A percentile compares a stretch with the other conserved stretches of the same genome.
These are phyloP conservation scores for Neurospora terricola DNA, from an alignment of 495 filamentous ascomycete genomes.

Conservation along the genomic window DNA sequence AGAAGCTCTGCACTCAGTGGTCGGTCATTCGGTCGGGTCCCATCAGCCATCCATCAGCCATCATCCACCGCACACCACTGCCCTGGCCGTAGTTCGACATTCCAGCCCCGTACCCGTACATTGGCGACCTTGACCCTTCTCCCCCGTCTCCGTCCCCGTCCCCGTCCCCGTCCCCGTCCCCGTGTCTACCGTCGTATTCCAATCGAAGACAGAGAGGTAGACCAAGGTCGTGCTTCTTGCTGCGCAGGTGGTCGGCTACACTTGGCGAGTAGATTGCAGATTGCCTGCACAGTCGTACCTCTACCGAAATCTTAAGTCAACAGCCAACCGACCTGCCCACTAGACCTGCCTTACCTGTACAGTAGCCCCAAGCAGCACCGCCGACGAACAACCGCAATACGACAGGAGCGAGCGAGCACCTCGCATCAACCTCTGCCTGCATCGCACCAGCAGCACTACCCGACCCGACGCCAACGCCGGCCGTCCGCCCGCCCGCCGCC, in stretches of 20 bases:
- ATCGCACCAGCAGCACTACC: background rate
- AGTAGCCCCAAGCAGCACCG: background rate
- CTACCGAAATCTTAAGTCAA: background rate
- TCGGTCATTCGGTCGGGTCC: background rate
- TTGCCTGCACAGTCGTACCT: background rate
- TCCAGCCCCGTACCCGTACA: slow-evolving; percentile 1
- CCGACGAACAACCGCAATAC: background rate
- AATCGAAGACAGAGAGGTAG: background rate
- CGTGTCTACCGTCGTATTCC: background rate
- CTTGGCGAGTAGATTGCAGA: background rate
- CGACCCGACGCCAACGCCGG: background rate
- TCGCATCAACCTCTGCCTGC: slow-evolving; percentile 1
- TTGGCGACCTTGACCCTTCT: background rate
- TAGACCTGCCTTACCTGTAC: background rate
- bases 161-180: background rate
- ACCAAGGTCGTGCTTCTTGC: background rate
- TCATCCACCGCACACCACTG: background rate
- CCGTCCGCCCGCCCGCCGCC: slow-evolving; percentile 9
- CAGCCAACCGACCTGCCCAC: background rate
- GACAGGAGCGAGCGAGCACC: background rate
- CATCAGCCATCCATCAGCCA: background rate
- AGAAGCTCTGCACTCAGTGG: background rate
- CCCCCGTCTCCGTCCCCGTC: background rate
- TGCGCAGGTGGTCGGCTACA: background rate
- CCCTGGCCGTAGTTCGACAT: background rate